These are phyloP conservation scores for Tephrocybe sp. DNA, from an alignment of 768 basidiomycete genomes.

Conservation along the genomic window DNA sequence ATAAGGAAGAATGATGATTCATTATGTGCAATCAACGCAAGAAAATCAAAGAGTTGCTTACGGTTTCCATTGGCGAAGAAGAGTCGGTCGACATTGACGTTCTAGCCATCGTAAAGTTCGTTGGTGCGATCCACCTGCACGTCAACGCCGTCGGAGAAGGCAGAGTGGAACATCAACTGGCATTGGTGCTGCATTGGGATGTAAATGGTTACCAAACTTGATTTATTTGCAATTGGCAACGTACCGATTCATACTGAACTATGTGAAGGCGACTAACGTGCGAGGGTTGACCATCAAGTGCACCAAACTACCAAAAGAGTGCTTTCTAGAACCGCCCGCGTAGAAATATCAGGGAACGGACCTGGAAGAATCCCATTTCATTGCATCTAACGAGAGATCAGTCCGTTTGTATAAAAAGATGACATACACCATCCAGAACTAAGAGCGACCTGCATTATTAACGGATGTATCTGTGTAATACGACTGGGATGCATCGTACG, in stretches of 20 bases:
- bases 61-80: slow-evolving; percentile 69
- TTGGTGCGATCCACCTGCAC: slow-evolving; percentile 41
- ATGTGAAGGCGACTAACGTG: no score
- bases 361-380: slow-evolving; percentile 49
- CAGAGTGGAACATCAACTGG: slow-evolving; percentile 57
- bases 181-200: slow-evolving; percentile 51
- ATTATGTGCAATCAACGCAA: no score
- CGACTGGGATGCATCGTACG: slow-evolving; percentile 32
- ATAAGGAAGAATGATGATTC: slow-evolving; percentile 10
- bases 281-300: no score
- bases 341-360: no score
- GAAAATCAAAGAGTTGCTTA: slow-evolving; percentile 18
- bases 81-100: slow-evolving; percentile 48
- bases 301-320: no score
- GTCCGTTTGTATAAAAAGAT: background rate
- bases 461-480: slow-evolving; percentile 54
- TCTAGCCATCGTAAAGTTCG: slow-evolving; percentile 58
- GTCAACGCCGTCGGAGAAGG: slow-evolving; percentile 43
- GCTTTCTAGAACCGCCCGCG: no score
- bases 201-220: background rate
- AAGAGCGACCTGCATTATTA: slow-evolving; percentile 56
- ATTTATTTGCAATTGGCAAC: no score
- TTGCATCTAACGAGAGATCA: slow-evolving; percentile 47
- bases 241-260: no score
- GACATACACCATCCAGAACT: slow-evolving; percentile 65